Conservation (phyloP, 768 basidiomycete species). For the Lactarius tabidus region DNA sequence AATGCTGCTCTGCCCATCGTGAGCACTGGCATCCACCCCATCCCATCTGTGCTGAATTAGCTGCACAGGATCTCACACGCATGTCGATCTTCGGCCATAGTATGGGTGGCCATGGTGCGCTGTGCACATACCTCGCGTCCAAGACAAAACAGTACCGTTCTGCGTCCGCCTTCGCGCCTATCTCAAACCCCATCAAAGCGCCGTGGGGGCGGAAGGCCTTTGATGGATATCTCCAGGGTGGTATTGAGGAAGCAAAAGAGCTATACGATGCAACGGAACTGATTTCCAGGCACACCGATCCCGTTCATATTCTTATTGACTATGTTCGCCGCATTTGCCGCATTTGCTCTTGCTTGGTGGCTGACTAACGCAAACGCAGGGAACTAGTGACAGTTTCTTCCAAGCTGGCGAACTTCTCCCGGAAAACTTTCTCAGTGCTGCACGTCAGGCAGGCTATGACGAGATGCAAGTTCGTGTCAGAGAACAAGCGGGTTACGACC, state of each 20-base stretch:
- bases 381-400: conserved; percentile 78
- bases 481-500: conserved; percentile 81
- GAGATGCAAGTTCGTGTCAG: conserved; percentile 75
- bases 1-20: conserved; percentile 76
- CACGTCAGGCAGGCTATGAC: conserved; percentile 66
- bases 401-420: conserved; percentile 86
- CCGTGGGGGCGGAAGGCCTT: conserved; percentile 96
- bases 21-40: conserved; percentile 11
- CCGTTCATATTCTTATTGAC: conserved; percentile 80
- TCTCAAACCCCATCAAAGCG: conserved; percentile 79
- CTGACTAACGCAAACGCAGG: conserved; percentile 41
- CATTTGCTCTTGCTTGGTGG: not conserved
- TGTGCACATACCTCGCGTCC: conserved; percentile 83
- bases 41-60: not conserved
- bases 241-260: conserved; percentile 66
- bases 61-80: conserved; percentile 65
- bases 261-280: conserved; percentile 85
- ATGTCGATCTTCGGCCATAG: conserved; percentile 94
- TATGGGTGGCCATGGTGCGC: conserved; percentile 96
- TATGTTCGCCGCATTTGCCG: conserved; percentile 53
- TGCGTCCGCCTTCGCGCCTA: conserved; percentile 84
- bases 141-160: conserved; percentile 71
- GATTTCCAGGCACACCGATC: conserved; percentile 55
- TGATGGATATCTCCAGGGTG: conserved; percentile 73
- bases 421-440: conserved; percentile 79